Conservation (phyloP, 2,329 filamentous ascomycete species). For the Fusarium beomiforme region DNA sequence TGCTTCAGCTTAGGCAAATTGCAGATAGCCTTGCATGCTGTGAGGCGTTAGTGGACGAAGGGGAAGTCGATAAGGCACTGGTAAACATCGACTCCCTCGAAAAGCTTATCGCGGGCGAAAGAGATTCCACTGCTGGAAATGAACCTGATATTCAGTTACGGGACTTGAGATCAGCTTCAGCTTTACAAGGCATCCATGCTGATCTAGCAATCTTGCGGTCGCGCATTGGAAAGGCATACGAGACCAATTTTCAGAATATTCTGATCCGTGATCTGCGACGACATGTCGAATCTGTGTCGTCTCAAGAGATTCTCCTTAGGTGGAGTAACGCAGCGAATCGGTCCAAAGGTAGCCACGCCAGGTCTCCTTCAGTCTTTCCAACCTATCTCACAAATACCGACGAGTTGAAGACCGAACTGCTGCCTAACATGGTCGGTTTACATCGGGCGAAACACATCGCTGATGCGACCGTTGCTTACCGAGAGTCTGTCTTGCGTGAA, state of each 20-base stretch:
- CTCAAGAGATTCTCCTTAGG: slow-evolving; percentile 79
- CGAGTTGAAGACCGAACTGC: slow-evolving; percentile 74
- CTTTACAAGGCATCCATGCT: slow-evolving; percentile 80
- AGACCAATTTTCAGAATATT: slow-evolving; percentile 79
- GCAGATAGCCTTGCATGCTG: slow-evolving; percentile 79
- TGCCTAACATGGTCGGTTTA: slow-evolving; percentile 79
- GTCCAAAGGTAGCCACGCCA: slow-evolving; percentile 72
- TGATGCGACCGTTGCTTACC: slow-evolving; percentile 83
- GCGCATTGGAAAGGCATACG: slow-evolving; percentile 88
- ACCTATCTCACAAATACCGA: slow-evolving; percentile 81
- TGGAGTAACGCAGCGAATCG: slow-evolving; percentile 84
- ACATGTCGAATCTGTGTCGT: slow-evolving; percentile 80
- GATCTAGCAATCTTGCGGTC: slow-evolving; percentile 81
- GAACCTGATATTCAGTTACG: slow-evolving; percentile 55
- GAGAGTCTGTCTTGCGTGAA: slow-evolving; percentile 85
- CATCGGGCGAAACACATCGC: slow-evolving; percentile 82
- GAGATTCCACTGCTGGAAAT: slow-evolving; percentile 51
- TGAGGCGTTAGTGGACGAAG: slow-evolving; percentile 82
- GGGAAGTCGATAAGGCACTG: slow-evolving; percentile 84
- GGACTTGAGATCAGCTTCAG: slow-evolving; percentile 80
- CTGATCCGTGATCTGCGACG: slow-evolving; percentile 81
- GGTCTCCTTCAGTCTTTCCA: slow-evolving; percentile 76
- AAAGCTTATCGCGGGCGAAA: slow-evolving; percentile 79
- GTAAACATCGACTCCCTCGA: slow-evolving; percentile 82
- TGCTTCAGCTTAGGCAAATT: slow-evolving; percentile 83